Base-by-base conservation (phyloP, 2,329 filamentous ascomycete genomes). In the Microsporum ferrugineum region DNA sequence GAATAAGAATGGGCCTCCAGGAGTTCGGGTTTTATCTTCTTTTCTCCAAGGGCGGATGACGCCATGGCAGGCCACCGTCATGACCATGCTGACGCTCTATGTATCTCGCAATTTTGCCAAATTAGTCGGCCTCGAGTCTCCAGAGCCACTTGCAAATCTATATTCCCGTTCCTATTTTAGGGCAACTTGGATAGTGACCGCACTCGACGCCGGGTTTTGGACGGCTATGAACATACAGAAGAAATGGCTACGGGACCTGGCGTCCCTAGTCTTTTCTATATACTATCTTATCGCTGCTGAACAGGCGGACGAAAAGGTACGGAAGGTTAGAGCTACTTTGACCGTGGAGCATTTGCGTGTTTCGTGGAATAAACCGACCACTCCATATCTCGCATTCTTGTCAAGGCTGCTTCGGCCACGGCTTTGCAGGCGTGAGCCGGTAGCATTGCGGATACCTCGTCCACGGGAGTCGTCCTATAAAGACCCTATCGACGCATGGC, bases 201-300 rank as follows among this genome's bases (percentile, higher is more conserved):
- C 91, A 0, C 77, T 99, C 63, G 94, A 99, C 69, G 94, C 94
- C 4, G 94, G 94, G 1, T 99, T 96, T 74, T 99, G 94, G 94
- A 96, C 91, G 0, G 94, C 94, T 38, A 99, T 99, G 94, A 87
- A 85, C 68, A 91, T 99, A 65, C 84, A 83, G 61, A 80, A 80
- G 56, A 91, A 88, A 68, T 91, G 88, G 84, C 67, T 96, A 47
- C 82, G 91, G 43, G 91, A 97, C 71, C 71, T 96, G 12, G 84
- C 88, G 7, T 91, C 89, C 70, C 80, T 97, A 23, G 78, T 89
- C 55, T 97, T 96, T 73, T 89, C 89, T 0, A 71, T 88, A 8
- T 99, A 96, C 75, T 99, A 99, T 72, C 80, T 99, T 65, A 82
- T 97, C 60, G 90, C 91, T 12, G 91, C 94, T 0, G 92, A 97